Evolutionary conservation across 805 yeast genomes (phyloP).

Genomic region (Komagataella pastoris): DNA sequence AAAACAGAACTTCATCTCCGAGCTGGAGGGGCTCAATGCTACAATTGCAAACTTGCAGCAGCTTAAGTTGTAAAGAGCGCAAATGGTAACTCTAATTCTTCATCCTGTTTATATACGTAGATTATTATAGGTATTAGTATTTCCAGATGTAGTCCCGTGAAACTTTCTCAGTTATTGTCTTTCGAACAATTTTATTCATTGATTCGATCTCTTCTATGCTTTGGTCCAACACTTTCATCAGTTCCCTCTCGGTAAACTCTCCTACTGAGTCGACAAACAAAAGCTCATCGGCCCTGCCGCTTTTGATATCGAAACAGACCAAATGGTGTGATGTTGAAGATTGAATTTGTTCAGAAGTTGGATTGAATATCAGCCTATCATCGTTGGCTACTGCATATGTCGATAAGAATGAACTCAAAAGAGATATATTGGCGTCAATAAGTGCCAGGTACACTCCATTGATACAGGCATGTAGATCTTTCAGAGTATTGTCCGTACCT

Average conservation of each 20-base stretch:
- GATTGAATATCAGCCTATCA: constrained; percentile 23
- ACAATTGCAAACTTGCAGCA: constrained; percentile 78
- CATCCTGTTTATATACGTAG: constrained; percentile 1
- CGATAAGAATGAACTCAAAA: constrained; percentile 50
- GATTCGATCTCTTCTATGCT: constrained; percentile 34
- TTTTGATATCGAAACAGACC: constrained; percentile 42
- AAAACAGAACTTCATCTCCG: constrained; percentile 65
- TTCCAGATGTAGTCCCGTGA: constrained; percentile 50
- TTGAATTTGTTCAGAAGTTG: constrained; percentile 29
- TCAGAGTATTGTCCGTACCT: constrained; percentile 18
- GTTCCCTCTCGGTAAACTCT: constrained; percentile 39
- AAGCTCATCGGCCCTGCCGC: constrained; percentile 37
- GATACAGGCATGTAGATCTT: constrained; percentile 54
- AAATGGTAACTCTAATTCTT: neutral
- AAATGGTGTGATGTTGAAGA: constrained; percentile 48
- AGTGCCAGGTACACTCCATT: constrained; percentile 68
- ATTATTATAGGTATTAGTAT: constrained; percentile 4
- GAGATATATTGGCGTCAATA: constrained; percentile 66
- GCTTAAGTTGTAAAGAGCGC: constrained; percentile 36
- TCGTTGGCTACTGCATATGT: constrained; percentile 24
- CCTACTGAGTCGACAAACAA: constrained; percentile 69
- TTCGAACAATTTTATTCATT: constrained; percentile 32
- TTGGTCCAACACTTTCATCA: constrained; percentile 36
- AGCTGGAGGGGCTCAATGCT: constrained; percentile 78
- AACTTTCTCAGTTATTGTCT: constrained; percentile 31